Evolutionary conservation across 306 rosid species (phyloP).

Genomic region (Pyrus betulifolia): DNA sequence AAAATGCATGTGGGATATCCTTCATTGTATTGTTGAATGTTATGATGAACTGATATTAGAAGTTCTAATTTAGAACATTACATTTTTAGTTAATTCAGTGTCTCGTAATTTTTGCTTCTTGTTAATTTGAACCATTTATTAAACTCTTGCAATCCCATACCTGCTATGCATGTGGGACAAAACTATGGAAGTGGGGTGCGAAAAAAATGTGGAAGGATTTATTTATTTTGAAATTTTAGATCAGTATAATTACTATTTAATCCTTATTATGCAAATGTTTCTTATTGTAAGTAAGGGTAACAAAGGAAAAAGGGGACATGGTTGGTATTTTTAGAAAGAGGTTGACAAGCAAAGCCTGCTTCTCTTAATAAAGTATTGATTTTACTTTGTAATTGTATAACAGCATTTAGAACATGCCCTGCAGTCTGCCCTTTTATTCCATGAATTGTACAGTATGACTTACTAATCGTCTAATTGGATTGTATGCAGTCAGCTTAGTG

Average conservation of each 20-base stretch:
- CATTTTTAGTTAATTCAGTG: background rate
- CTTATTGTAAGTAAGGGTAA: too few relatives aligned
- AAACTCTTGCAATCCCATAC: background rate
- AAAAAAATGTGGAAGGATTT: too few relatives aligned
- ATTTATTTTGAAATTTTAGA: too few relatives aligned
- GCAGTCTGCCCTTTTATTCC: background rate
- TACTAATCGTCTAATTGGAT: background rate
- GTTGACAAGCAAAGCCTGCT: too few relatives aligned
- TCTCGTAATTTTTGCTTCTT: background rate
- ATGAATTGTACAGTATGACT: background rate
- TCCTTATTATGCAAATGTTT: background rate
- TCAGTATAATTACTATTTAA: too few relatives aligned
- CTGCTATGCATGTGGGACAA: too few relatives aligned
- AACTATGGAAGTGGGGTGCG: too few relatives aligned
- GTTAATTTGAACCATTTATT: background rate
- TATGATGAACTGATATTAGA: background rate
- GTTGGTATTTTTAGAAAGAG: too few relatives aligned
- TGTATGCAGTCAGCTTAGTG: background rate
- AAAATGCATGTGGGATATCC: background rate
- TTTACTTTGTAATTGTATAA: background rate
- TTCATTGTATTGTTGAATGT: background rate
- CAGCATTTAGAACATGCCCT: too few relatives aligned
- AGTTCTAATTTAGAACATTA: too few relatives aligned
- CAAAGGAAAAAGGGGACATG: too few relatives aligned
- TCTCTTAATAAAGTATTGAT: background rate